Percentiles rank a stretch among this genome's conserved stretches.
Conservation (phyloP, 1,139 yeast genomes). For the Yamadazyma siamensis region DNA sequence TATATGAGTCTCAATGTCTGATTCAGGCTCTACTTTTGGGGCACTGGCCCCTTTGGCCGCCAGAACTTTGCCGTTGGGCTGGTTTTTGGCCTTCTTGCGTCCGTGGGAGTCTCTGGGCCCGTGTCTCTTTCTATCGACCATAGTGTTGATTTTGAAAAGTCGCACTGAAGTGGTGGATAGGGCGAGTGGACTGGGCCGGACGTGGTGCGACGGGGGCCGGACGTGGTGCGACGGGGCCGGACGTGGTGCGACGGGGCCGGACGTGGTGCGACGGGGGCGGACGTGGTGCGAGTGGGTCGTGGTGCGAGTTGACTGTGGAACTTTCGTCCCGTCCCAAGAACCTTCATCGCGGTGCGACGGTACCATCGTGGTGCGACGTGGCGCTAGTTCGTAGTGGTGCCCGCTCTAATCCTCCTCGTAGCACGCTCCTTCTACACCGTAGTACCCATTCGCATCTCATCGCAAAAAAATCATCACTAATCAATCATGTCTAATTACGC, state of each 20-base stretch:
- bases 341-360: too few species aligned
- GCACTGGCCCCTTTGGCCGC: slow-evolving; percentile 20
- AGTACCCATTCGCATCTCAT: too few species aligned
- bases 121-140: slow-evolving; percentile 33
- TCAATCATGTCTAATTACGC: slow-evolving; percentile 48
- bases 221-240: too few species aligned
- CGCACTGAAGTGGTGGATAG: too few species aligned
- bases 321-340: neutral
- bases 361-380: too few species aligned
- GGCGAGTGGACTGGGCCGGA: too few species aligned
- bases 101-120: slow-evolving; percentile 6
- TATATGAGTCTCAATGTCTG: slow-evolving; percentile 12
- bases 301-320: slow-evolving; percentile 1
- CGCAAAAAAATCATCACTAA: slow-evolving; percentile 2
- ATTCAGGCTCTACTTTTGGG: slow-evolving; percentile 11
- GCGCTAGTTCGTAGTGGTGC: too few species aligned
- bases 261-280: neutral
- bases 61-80: too few species aligned
- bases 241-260: too few species aligned
- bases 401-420: too few species aligned
- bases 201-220: too few species aligned
- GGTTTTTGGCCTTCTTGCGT: slow-evolving; percentile 16
- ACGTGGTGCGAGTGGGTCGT: neutral
- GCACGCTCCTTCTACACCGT: too few species aligned
- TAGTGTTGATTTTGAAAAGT: slow-evolving; percentile 8